Conservation (phyloP, 2,329 filamentous ascomycete species). For the Alternaria brassicicola region DNA sequence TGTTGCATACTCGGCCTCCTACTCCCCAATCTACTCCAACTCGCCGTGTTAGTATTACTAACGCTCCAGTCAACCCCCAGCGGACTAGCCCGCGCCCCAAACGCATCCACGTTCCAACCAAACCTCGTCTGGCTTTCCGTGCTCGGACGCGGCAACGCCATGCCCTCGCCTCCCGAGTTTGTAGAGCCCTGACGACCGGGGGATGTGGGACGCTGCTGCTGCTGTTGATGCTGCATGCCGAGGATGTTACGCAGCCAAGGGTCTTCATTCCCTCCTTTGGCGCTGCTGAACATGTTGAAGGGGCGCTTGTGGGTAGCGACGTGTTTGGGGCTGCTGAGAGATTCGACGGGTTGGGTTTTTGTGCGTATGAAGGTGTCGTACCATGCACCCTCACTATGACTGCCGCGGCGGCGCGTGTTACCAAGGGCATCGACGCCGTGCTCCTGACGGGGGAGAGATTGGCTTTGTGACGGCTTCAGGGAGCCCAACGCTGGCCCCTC, state of each 20-base stretch:
- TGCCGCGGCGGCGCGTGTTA: constrained; percentile 61
- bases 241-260: constrained; percentile 54
- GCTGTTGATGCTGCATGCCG: constrained; percentile 40
- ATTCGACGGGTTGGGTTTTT: constrained; percentile 42
- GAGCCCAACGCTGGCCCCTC: constrained; percentile 71
- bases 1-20: constrained; percentile 71
- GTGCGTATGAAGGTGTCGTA: constrained; percentile 58
- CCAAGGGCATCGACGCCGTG: constrained; percentile 56
- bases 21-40: constrained; percentile 79
- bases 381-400: constrained; percentile 59
- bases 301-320: constrained; percentile 53
- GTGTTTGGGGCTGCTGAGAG: constrained; percentile 45
- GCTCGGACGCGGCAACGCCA: constrained; percentile 45
- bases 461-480: constrained; percentile 74
- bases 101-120: constrained; percentile 47
- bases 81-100: constrained; percentile 50
- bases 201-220: constrained; percentile 48
- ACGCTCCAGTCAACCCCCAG: constrained; percentile 52
- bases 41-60: constrained; percentile 43
- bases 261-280: constrained; percentile 57
- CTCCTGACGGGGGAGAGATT: constrained; percentile 72
- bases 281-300: constrained; percentile 59
- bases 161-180: constrained; percentile 57
- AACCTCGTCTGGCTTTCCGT: constrained; percentile 49
- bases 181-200: constrained; percentile 71